phyloP scores from a whole-genome alignment of 768 basidiomycete species.

The Boletus sp. region DNA sequence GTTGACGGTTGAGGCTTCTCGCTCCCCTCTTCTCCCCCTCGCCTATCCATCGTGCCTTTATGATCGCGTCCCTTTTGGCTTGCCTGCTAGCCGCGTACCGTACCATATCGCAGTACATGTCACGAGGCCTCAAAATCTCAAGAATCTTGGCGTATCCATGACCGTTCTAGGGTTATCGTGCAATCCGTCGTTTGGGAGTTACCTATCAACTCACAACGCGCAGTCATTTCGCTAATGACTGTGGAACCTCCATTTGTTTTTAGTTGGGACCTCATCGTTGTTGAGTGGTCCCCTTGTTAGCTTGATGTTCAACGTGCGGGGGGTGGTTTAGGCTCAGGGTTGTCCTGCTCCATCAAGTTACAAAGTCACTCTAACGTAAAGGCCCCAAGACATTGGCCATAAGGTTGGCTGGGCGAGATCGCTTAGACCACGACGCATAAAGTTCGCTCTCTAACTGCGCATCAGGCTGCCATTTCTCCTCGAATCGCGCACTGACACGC shows the following conservation, averaged over 20 bases:
- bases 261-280: neutral
- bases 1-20: neutral
- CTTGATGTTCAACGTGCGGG: neutral
- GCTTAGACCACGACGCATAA: constrained; percentile 2
- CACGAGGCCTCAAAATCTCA: constrained; percentile 2
- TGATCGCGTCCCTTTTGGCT: neutral
- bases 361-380: neutral
- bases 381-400: neutral
- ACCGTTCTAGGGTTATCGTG: constrained; percentile 5
- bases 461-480: neutral
- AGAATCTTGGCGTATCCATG: constrained; percentile 8
- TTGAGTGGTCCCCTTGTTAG: neutral
- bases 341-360: neutral
- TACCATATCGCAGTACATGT: constrained; percentile 4
- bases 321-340: constrained; percentile 1
- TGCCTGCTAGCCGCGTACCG: neutral
- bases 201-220: neutral
- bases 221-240: neutral
- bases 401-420: constrained; percentile 1
- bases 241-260: neutral
- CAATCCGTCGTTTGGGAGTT: neutral
- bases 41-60: neutral
- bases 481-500: neutral
- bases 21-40: neutral
- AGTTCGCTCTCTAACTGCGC: constrained; percentile 17